Base-by-base conservation (phyloP, 2,329 filamentous ascomycete genomes). In the Colletotrichum sp. region DNA sequence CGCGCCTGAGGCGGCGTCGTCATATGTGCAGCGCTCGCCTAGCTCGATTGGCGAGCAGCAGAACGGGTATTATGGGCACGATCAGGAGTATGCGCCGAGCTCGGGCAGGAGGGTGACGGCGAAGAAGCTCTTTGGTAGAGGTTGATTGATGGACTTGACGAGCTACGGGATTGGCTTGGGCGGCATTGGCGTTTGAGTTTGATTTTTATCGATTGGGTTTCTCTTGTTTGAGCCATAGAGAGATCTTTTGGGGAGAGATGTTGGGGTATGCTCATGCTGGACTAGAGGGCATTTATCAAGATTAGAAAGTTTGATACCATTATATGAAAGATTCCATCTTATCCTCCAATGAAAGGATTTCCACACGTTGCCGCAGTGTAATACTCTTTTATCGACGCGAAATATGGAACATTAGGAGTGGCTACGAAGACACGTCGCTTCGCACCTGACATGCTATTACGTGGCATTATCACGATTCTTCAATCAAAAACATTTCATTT, bases 61-160 rank as follows among this genome's bases (percentile, higher is more conserved):
- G 1, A 76, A 74, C 4, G 75, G 76, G 21, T 76, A 78, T 4
- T 77, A 75, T 13, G 68, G 57, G 5, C 71, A 71, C 2, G 73
- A 68, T 13, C 63, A 71, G 43, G 76, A 72, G 52, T 65, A 73
- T 21, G 24, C 75, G 32, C 63, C 73, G 14, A 63, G 59, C 21
- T 72, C 72, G n/a, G 59, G 43, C 18, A 76, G 77, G 48, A 43
- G 77, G 32, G 73, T 59, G 5, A 65, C 77, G 7, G 77, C 75
- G 14, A 77, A 77, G 76, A 78, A 78, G 69, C 43, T 78, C 7
- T 78, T 78, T 16, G 77, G 77, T 43, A 68, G 77, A 59, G 63
- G 68, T 4, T 78, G 48, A 60, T n/a, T 9, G 5, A 16, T 24
- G n/a, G 3, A 2, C 14, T 39, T 39, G 9, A 4, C 2, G 21